A percentile compares a stretch with the other conserved stretches of the same genome.
Conservation (phyloP, 2,329 filamentous ascomycete genomes). For the Fusarium dimerum region DNA sequence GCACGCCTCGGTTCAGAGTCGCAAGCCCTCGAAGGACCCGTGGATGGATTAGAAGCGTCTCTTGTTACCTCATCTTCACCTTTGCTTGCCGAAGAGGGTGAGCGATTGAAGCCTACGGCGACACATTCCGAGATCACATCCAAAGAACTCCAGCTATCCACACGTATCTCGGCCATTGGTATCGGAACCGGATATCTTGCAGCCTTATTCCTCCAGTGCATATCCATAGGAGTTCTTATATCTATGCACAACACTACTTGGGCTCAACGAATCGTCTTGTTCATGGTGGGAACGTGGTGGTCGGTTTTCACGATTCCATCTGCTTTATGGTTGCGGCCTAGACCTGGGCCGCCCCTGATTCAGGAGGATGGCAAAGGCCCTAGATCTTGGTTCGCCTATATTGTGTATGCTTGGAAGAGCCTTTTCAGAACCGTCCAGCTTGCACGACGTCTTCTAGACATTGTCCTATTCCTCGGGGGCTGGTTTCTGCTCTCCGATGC, state of each 20-base stretch:
- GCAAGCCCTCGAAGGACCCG: slow-evolving; percentile 36
- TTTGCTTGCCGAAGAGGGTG: slow-evolving; percentile 42
- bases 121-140: slow-evolving; percentile 56
- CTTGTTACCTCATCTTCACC: slow-evolving; percentile 47
- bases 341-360: slow-evolving; percentile 81
- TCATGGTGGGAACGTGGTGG: slow-evolving; percentile 91
- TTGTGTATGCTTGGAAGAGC: slow-evolving; percentile 82
- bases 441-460: slow-evolving; percentile 71
- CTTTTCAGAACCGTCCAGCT: slow-evolving; percentile 78
- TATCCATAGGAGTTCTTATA: slow-evolving; percentile 77
- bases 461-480: slow-evolving; percentile 76
- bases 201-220: slow-evolving; percentile 78
- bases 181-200: slow-evolving; percentile 94
- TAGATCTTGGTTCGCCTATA: slow-evolving; percentile 64
- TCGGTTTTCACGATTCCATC: slow-evolving; percentile 86
- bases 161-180: slow-evolving; percentile 86
- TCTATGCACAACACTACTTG: slow-evolving; percentile 75
- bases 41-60: slow-evolving; percentile 29
- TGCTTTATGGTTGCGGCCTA: slow-evolving; percentile 81
- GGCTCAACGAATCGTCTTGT: slow-evolving; percentile 82
- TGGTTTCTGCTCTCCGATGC: slow-evolving; percentile 97
- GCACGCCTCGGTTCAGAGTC: slow-evolving; percentile 34
- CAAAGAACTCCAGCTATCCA: slow-evolving; percentile 77
- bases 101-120: slow-evolving; percentile 39
- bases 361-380: slow-evolving; percentile 39